These are phyloP conservation scores for Terfezia boudieri DNA, from an alignment of 495 filamentous ascomycete genomes.

Conservation along the genomic window DNA sequence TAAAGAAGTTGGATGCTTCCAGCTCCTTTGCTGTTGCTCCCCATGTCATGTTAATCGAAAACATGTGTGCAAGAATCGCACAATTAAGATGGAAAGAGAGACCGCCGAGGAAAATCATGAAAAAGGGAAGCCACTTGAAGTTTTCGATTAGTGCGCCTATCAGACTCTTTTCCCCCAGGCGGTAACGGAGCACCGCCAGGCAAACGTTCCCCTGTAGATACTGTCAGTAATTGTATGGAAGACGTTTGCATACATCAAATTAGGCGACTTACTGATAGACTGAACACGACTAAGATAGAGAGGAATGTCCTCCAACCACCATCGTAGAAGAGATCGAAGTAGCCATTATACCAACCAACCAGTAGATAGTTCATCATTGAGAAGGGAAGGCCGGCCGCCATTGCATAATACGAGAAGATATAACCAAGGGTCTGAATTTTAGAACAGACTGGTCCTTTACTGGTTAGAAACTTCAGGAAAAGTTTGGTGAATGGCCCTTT, in stretches of 20 bases:
- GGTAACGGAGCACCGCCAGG: conserved; percentile 39
- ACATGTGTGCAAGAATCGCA: conserved; percentile 46
- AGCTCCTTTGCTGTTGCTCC: conserved; percentile 44
- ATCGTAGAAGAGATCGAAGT: conserved; percentile 54
- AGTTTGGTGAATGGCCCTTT: conserved; percentile 53
- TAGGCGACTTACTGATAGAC: too few species aligned
- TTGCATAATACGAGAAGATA: conserved; percentile 68
- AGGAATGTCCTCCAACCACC: conserved; percentile 58
- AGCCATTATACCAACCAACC: conserved; percentile 50
- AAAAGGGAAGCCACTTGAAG: conserved; percentile 48
- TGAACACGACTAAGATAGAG: conserved; percentile 49
- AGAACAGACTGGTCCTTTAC: conserved; percentile 51
- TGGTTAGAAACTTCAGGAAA: conserved; percentile 46
- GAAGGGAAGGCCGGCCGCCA: conserved; percentile 57
- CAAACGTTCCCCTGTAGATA: too few species aligned
- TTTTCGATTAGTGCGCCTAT: conserved; percentile 38
- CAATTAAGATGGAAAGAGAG: conserved; percentile 46
- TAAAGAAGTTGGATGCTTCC: conserved; percentile 37
- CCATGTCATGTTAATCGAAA: conserved; percentile 56
- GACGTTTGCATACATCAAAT: conserved; percentile 20
- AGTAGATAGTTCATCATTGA: conserved; percentile 58
- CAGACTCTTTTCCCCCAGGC: conserved; percentile 34
- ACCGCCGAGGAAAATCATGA: conserved; percentile 47
- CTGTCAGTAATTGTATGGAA: conserved; percentile 36
- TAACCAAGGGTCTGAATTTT: conserved; percentile 66